phyloP scores from a whole-genome alignment of 768 basidiomycete species.

The Collybia nuda region DNA sequence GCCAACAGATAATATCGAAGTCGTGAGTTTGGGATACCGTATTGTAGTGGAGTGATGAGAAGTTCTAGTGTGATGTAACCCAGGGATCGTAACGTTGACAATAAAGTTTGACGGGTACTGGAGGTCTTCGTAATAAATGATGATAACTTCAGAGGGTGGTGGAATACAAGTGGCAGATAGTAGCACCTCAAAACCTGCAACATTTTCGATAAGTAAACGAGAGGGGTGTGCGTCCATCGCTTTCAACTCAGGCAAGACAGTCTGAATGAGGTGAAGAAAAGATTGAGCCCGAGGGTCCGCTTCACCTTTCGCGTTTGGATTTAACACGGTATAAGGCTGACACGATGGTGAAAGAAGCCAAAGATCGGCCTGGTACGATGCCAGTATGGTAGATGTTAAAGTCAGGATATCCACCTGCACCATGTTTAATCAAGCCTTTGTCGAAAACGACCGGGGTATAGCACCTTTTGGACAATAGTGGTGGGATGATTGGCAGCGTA shows the following conservation, averaged over 20 bases:
- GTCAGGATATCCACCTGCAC: conserved; percentile 59
- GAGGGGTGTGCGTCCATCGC: conserved; percentile 45
- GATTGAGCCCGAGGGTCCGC: conserved; percentile 74
- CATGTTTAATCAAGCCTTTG: conserved; percentile 5
- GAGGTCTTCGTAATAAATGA: conserved; percentile 49
- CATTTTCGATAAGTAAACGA: conserved; percentile 74
- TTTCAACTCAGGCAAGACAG: conserved; percentile 60
- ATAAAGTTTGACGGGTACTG: conserved; percentile 55
- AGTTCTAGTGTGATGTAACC: conserved; percentile 63
- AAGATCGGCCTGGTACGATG: conserved; percentile 49
- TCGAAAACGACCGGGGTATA: not conserved
- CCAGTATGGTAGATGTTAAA: conserved; percentile 48
- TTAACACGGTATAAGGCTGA: conserved; percentile 82
- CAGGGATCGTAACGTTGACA: conserved; percentile 48
- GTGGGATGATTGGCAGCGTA: conserved; percentile 62
- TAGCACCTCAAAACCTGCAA: conserved; percentile 79
- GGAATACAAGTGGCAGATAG: conserved; percentile 1
- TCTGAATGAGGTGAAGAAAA: conserved; percentile 68
- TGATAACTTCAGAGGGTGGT: conserved; percentile 6
- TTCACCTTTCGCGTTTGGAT: conserved; percentile 68
- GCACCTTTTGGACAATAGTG: conserved; percentile 50
- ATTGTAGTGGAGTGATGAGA: conserved; percentile 73
- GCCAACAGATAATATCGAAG: conserved; percentile 81
- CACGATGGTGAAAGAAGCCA: conserved; percentile 85
- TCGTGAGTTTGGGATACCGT: conserved; percentile 80